Percentiles rank a stretch among this genome's conserved stretches.
Evolutionary conservation across 192 early-diverging fungal species (phyloP).

Genomic region (Kickxella alabastrina): DNA sequence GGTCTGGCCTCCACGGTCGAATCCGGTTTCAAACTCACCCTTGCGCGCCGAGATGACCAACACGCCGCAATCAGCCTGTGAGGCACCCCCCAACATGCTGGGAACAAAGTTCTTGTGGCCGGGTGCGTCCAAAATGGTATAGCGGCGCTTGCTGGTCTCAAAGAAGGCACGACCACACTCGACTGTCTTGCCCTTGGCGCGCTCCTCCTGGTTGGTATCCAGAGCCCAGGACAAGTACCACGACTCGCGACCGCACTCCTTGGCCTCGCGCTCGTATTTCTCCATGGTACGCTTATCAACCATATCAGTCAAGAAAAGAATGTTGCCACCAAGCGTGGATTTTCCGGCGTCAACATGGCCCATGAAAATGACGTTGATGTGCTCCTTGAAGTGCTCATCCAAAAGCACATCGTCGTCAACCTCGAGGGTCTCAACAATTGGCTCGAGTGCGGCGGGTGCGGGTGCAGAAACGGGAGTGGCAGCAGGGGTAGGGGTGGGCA

Average conservation of each 20-base stretch:
- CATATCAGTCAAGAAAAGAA: conserved; percentile 94
- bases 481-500: neutral
- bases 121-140: conserved; percentile 97
- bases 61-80: conserved; percentile 95
- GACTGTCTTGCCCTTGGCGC: conserved; percentile 98
- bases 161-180: conserved; percentile 98
- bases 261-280: conserved; percentile 98
- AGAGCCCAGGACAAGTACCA: conserved; percentile 99
- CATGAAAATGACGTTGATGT: conserved; percentile 97
- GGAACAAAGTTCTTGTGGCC: conserved; percentile 99
- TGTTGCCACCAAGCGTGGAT: conserved; percentile 97
- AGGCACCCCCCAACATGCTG: conserved; percentile 94
- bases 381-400: conserved; percentile 85
- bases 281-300: conserved; percentile 99
- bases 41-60: conserved; percentile 95
- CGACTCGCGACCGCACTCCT: conserved; percentile 93
- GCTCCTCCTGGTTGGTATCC: conserved; percentile 94
- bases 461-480: conserved; percentile 1
- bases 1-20: conserved; percentile 97
- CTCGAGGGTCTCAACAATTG: conserved; percentile 34
- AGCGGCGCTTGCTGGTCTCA: conserved; percentile 90
- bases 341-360: conserved; percentile 98
- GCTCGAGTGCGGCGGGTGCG: neutral
- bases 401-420: conserved; percentile 60
- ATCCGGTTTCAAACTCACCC: conserved; percentile 99